Conservation (phyloP, 2,329 filamentous ascomycete genomes). For the Diaporthe citriasiana region DNA sequence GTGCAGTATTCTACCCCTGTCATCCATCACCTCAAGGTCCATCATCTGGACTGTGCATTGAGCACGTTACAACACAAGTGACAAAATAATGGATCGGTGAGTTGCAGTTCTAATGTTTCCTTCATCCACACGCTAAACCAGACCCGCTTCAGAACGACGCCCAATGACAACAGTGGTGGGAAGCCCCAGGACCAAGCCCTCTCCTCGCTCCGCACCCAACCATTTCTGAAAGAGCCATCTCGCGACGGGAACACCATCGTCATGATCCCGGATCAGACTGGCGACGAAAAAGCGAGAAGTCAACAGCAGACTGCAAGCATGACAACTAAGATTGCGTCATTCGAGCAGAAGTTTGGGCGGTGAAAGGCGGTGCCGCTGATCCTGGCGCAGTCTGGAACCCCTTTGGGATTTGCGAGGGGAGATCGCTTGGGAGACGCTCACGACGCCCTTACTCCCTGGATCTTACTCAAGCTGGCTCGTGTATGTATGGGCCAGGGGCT, state of each 20-base stretch:
- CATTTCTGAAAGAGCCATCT: conserved; percentile 10
- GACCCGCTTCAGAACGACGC: not conserved
- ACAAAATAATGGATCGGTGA: conserved; percentile 1
- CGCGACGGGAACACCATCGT: conserved; percentile 22
- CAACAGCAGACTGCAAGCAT: conserved; percentile 20
- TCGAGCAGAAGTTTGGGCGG: conserved; percentile 19
- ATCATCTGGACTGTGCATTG: too few relatives aligned
- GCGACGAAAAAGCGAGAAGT: not conserved
- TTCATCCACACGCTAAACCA: not conserved
- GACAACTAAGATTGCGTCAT: conserved; percentile 10
- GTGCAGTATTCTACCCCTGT: too few relatives aligned
- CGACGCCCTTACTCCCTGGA: not conserved
- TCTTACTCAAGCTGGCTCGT: not conserved
- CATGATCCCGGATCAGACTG: conserved; percentile 18
- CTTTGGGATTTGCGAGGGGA: not conserved
- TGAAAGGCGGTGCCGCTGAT: not conserved
- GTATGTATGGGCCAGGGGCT: not conserved
- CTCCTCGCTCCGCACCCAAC: not conserved
- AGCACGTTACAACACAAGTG: not conserved
- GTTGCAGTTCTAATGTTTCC: not conserved
- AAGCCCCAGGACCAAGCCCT: conserved; percentile 2
- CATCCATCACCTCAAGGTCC: not conserved
- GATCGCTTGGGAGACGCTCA: too few relatives aligned
- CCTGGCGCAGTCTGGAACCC: not conserved
- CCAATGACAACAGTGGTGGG: not conserved